A percentile compares a stretch with the other conserved stretches of the same genome.
Conservation (phyloP, 1,284 basidiomycete species). For the Porodaedalea pini region DNA sequence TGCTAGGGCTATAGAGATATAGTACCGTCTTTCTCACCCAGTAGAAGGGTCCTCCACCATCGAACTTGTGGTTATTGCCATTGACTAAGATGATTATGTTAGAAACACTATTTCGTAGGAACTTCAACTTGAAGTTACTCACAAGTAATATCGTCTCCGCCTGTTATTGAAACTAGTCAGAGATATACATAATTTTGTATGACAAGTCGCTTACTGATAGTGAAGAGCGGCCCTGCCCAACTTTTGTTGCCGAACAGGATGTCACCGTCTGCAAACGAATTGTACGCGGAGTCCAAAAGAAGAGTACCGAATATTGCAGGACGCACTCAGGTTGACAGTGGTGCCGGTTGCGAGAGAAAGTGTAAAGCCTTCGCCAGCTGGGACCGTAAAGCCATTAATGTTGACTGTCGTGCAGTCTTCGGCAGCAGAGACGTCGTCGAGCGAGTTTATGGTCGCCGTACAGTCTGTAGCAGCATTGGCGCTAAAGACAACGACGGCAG, state of each 20-base stretch:
- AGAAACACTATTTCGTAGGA: background rate
- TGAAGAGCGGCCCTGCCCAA: conserved; percentile 35
- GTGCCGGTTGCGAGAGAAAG: conserved; percentile 28
- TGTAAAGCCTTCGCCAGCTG: conserved; percentile 33
- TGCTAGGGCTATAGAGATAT: background rate
- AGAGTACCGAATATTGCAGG: background rate
- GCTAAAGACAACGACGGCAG: background rate
- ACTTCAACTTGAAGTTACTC: conserved; percentile 13
- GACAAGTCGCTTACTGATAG: conserved; percentile 22
- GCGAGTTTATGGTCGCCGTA: conserved; percentile 41
- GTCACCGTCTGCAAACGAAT: conserved; percentile 28
- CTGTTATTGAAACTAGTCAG: conserved; percentile 9
- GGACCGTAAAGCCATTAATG: conserved; percentile 42
- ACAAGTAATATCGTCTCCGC: conserved; percentile 31
- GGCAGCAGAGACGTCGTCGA: conserved; percentile 41
- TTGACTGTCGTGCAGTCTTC: conserved; percentile 45
- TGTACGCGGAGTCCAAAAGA: conserved; percentile 1
- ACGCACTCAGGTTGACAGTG: conserved; percentile 39
- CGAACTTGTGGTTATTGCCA: conserved; percentile 39
- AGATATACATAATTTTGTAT: background rate
- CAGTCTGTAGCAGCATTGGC: conserved; percentile 27
- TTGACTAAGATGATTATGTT: conserved; percentile 30
- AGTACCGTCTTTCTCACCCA: conserved; percentile 28
- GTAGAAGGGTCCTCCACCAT: conserved; percentile 39
- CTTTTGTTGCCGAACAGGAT: conserved; percentile 32